Percentiles rank a stretch among this genome's conserved stretches.
Evolutionary conservation across 2,329 filamentous ascomycete genomes (phyloP).

Genomic region (Penicillium hordei): DNA sequence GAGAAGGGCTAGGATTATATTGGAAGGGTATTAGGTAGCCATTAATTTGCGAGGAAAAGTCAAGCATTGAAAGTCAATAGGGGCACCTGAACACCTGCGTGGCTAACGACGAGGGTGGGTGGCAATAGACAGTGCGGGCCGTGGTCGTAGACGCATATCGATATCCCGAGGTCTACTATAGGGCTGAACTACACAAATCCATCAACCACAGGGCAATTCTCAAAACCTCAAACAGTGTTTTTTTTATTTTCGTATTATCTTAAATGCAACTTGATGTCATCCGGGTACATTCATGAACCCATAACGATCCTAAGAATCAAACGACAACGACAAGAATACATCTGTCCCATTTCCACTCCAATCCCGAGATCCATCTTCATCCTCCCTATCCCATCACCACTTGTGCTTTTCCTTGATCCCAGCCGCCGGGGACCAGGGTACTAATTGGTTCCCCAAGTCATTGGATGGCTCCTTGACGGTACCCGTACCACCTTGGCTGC

Average conservation of each 20-base stretch:
- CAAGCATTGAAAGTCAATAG: too few relatives aligned
- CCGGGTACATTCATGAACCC: not conserved
- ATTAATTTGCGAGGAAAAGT: too few relatives aligned
- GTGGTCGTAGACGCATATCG: too few relatives aligned
- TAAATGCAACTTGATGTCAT: not conserved
- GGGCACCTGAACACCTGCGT: too few relatives aligned
- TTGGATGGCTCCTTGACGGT: not conserved
- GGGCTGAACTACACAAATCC: not conserved
- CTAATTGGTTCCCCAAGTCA: not conserved
- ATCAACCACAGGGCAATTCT: not conserved
- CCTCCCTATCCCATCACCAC: not conserved
- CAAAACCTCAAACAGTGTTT: not conserved
- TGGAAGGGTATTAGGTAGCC: too few relatives aligned
- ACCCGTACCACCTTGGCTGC: not conserved
- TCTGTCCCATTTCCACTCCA: not conserved
- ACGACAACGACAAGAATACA: not conserved
- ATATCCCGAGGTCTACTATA: too few relatives aligned
- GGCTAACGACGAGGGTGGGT: too few relatives aligned
- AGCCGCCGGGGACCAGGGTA: not conserved
- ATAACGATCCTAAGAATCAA: not conserved
- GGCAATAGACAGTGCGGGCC: too few relatives aligned
- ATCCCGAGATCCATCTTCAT: not conserved
- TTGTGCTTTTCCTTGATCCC: not conserved
- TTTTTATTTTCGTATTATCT: not conserved
- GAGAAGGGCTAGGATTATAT: too few relatives aligned